Percentiles rank a stretch among this genome's conserved stretches.
phyloP scores from a whole-genome alignment of 352 stramenopile genomes.

The Paralagenidium karlingii region DNA sequence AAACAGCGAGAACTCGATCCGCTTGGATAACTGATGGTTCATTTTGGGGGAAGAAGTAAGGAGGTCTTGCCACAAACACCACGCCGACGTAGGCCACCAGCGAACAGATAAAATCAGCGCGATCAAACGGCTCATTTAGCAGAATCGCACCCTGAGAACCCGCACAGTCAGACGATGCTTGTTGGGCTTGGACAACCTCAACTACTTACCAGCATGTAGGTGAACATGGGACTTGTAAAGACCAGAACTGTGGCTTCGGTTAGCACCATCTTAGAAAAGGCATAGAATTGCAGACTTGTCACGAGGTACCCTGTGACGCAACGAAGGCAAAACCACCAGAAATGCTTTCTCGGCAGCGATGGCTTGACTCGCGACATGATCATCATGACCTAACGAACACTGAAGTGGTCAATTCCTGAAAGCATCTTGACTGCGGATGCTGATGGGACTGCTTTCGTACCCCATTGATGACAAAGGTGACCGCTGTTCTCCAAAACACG shows the following conservation, averaged over 20 bases:
- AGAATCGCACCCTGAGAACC: conserved; percentile 34
- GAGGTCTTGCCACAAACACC: conserved; percentile 36
- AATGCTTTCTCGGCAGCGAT: no score
- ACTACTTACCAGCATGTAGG: conserved; percentile 33
- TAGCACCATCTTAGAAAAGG: conserved; percentile 38
- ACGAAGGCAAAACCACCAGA: no score
- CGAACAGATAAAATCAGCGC: conserved; percentile 22
- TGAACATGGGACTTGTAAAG: conserved; percentile 51
- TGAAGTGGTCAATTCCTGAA: no score
- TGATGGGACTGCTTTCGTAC: no score
- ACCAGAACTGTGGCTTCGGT: conserved; percentile 52
- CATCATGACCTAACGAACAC: no score
- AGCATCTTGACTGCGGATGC: no score
- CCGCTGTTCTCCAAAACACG: conserved; percentile 62
- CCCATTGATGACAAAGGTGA: conserved; percentile 28
- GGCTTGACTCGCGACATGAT: no score
- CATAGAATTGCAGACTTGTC: conserved; percentile 39
- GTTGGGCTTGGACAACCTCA: no score
- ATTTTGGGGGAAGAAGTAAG: conserved; percentile 19
- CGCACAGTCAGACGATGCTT: no score
- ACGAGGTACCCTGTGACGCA: no score
- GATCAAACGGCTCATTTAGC: conserved; percentile 30
- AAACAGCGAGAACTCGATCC: conserved; percentile 11
- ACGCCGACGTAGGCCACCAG: conserved; percentile 37
- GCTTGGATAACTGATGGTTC: conserved; percentile 1